Percentiles rank a stretch among this genome's conserved stretches.
Conservation (phyloP, 768 basidiomycete species). For the Agrocybe pediades region DNA sequence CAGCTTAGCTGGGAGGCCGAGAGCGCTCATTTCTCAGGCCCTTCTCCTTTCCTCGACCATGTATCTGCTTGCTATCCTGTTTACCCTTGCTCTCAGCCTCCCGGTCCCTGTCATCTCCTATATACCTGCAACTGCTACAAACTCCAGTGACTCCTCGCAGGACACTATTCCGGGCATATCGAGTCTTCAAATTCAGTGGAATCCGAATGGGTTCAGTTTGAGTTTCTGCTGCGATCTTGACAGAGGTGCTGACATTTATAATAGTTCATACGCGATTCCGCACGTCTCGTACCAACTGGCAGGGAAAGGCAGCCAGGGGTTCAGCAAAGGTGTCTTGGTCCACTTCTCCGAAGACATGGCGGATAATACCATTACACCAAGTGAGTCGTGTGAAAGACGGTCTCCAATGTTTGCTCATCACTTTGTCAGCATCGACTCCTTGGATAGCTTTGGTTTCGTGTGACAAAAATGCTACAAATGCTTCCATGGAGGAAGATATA, state of each 20-base stretch:
- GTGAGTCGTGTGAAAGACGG: constrained; percentile 26
- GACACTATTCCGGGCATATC: constrained; percentile 54
- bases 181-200: constrained; percentile 63
- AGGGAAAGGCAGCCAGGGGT: constrained; percentile 47
- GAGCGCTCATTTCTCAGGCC: constrained; percentile 4
- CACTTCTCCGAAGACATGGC: constrained; percentile 74
- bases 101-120: constrained; percentile 41
- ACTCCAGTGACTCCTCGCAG: constrained; percentile 60
- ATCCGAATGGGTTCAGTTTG: constrained; percentile 42
- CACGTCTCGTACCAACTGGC: constrained; percentile 64
- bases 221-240: constrained; percentile 6
- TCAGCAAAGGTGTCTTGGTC: constrained; percentile 77
- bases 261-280: constrained; percentile 52
- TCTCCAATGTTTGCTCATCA: constrained; percentile 7
- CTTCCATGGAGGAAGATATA: constrained; percentile 65
- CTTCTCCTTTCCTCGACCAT: constrained; percentile 5
- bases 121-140: constrained; percentile 74
- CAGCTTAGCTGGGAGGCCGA: not conserved
- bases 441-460: constrained; percentile 93
- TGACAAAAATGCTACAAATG: constrained; percentile 72
- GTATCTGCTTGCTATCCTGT: not conserved
- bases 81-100: constrained; percentile 9
- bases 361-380: constrained; percentile 49
- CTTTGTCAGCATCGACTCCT: constrained; percentile 63
- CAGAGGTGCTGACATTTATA: not conserved